Evolutionary conservation across 768 basidiomycete species (phyloP).

Genomic region (Phlebiopsis gigantea): DNA sequence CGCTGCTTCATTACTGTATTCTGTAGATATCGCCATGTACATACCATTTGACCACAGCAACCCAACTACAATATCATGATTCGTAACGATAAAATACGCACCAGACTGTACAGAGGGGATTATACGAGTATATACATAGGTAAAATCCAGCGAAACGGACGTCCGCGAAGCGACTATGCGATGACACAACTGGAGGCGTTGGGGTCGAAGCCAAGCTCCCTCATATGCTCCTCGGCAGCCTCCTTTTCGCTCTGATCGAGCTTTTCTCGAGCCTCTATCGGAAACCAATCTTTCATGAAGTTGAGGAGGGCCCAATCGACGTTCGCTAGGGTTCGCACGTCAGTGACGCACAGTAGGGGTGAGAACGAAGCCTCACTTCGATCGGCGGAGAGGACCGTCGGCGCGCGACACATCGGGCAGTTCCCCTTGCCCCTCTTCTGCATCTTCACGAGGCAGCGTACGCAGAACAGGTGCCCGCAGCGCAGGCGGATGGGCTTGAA

Average conservation of each 20-base stretch:
- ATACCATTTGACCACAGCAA: neutral
- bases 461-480: slow-evolving; percentile 79
- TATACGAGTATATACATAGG: too few species aligned
- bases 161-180: too few species aligned
- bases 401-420: slow-evolving; percentile 84
- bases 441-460: slow-evolving; percentile 84
- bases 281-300: slow-evolving; percentile 93
- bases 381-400: slow-evolving; percentile 72
- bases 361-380: slow-evolving; percentile 45
- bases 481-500: slow-evolving; percentile 85
- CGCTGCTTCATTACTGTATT: neutral
- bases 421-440: slow-evolving; percentile 70
- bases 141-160: too few species aligned
- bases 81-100: too few species aligned
- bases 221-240: slow-evolving; percentile 60
- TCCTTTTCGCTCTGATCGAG: slow-evolving; percentile 71
- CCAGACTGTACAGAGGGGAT: too few species aligned
- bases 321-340: slow-evolving; percentile 43
- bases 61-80: neutral
- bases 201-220: slow-evolving; percentile 54
- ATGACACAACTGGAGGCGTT: neutral
- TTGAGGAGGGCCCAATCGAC: slow-evolving; percentile 76
- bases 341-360: neutral
- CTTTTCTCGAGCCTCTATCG: slow-evolving; percentile 73
- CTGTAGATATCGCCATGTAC: neutral